A percentile compares a stretch with the other conserved stretches of the same genome.
These are phyloP conservation scores for Claviceps sp. DNA, from an alignment of 2,329 filamentous ascomycete species.

Conservation along the genomic window DNA sequence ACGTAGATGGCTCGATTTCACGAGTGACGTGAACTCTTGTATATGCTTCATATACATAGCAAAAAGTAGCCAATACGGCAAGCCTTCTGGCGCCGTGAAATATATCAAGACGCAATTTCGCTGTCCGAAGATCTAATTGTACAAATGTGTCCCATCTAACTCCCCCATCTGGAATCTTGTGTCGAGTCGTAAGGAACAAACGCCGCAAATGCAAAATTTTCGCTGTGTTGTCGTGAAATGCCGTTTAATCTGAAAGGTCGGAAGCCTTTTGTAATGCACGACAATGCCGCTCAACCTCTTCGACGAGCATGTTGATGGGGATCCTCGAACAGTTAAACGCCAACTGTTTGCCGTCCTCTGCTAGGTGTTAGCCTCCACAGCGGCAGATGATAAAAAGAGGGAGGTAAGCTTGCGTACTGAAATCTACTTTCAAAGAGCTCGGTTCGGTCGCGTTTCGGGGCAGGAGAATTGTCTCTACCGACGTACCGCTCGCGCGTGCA, in stretches of 20 bases:
- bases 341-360: constrained; percentile 90
- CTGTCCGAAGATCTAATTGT: constrained; percentile 5
- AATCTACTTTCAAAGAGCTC: constrained; percentile 63
- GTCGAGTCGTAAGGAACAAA: constrained; percentile 10
- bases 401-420: constrained; percentile 48
- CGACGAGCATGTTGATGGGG: constrained; percentile 73
- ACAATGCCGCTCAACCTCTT: constrained; percentile 85
- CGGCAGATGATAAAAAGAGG: neutral
- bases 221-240: constrained; percentile 8
- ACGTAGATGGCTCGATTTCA: neutral
- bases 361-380: constrained; percentile 11
- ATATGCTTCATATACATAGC: neutral
- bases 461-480: constrained; percentile 65
- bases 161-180: neutral
- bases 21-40: constrained; percentile 2
- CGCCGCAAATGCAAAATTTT: constrained; percentile 18
- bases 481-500: constrained; percentile 59
- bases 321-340: constrained; percentile 67
- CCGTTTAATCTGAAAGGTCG: constrained; percentile 46
- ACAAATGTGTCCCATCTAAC: constrained; percentile 10
- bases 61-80: constrained; percentile 4
- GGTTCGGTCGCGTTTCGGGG: constrained; percentile 55
- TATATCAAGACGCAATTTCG: constrained; percentile 16
- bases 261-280: constrained; percentile 69
- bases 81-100: constrained; percentile 7